Conservation (phyloP, 1,139 yeast species). For the Saccharomycopsis hybrid region DNA sequence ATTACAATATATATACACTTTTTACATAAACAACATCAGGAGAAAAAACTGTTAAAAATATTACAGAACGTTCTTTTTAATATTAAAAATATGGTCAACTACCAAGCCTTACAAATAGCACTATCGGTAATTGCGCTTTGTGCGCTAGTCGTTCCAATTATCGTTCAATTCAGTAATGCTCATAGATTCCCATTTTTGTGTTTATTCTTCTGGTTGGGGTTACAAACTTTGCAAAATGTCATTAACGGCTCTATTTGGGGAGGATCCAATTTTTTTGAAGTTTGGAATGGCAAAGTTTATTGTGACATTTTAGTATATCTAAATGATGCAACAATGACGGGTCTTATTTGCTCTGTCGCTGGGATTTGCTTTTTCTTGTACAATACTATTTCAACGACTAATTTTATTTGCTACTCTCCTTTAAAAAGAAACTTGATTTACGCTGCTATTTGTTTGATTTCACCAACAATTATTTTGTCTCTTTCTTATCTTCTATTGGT, state of each 20-base stretch:
- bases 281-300: slow-evolving; percentile 67
- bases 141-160: slow-evolving; percentile 60
- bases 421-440: slow-evolving; percentile 47
- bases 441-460: slow-evolving; percentile 48
- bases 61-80: no score
- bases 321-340: slow-evolving; percentile 57
- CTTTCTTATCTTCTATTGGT: slow-evolving; percentile 51
- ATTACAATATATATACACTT: no score
- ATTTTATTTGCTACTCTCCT: slow-evolving; percentile 36
- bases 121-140: slow-evolving; percentile 47
- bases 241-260: slow-evolving; percentile 73
- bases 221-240: slow-evolving; percentile 51
- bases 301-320: slow-evolving; percentile 71
- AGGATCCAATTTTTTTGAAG: slow-evolving; percentile 35
- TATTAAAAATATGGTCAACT: slow-evolving; percentile 29
- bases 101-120: slow-evolving; percentile 39
- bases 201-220: slow-evolving; percentile 55
- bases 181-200: slow-evolving; percentile 61
- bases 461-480: slow-evolving; percentile 62
- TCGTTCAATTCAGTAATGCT: slow-evolving; percentile 33
- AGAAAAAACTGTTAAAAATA: no score
- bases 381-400: slow-evolving; percentile 53
- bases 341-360: slow-evolving; percentile 64
- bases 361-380: slow-evolving; percentile 68
- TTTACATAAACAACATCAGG: no score